Evolutionary conservation across 2,329 filamentous ascomycete genomes (phyloP).

Genomic region (Penicillium sp.): DNA sequence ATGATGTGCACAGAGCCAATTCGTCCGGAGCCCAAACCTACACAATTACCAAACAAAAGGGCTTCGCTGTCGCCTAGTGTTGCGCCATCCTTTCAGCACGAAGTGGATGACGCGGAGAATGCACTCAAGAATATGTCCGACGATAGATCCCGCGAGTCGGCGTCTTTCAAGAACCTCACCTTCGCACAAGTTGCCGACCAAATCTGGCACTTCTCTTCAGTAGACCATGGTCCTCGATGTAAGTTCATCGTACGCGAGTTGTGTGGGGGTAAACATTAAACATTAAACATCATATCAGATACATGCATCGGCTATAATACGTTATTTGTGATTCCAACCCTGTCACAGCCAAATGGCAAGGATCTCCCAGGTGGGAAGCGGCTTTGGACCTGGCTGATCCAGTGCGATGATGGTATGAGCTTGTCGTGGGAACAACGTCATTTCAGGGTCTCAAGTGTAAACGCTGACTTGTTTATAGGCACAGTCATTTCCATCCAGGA

Average conservation of each 20-base stretch:
- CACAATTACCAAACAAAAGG: conserved; percentile 13
- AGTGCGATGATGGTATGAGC: conserved; percentile 61
- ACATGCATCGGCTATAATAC: conserved; percentile 71
- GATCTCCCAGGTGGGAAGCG: conserved; percentile 51
- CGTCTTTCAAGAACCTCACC: conserved; percentile 41
- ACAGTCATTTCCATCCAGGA: conserved; percentile 72
- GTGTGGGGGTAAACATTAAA: conserved; percentile 15
- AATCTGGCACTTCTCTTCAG: conserved; percentile 73
- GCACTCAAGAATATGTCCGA: conserved; percentile 28
- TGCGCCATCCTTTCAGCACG: conserved; percentile 11
- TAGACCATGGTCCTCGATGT: conserved; percentile 68
- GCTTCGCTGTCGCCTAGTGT: conserved; percentile 7
- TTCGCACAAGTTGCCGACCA: conserved; percentile 63
- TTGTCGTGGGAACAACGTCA: neutral
- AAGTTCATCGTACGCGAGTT: conserved; percentile 26
- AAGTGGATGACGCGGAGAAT: conserved; percentile 35
- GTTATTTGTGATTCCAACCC: conserved; percentile 49
- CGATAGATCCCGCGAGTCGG: conserved; percentile 22
- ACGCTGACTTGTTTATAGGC: conserved; percentile 41
- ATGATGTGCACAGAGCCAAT: conserved; percentile 62
- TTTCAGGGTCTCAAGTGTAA: neutral
- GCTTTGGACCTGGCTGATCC: conserved; percentile 69
- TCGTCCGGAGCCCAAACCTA: conserved; percentile 24
- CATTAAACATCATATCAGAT: conserved; percentile 44
- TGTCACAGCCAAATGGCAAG: conserved; percentile 34